Base-by-base conservation (phyloP, 352 stramenopile species). In the Phytopythium litorale region DNA sequence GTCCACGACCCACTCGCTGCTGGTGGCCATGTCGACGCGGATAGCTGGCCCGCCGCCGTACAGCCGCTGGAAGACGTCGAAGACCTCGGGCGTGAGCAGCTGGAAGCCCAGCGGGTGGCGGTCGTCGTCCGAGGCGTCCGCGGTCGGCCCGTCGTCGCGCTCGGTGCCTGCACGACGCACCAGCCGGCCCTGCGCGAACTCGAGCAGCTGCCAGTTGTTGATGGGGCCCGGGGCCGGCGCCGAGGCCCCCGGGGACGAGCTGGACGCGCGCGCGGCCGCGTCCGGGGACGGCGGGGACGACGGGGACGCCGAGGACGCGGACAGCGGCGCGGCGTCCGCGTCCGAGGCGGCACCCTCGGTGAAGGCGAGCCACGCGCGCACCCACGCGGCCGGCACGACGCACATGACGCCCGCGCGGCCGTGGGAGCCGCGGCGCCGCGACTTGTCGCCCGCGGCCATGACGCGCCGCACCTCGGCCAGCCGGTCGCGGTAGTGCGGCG, bases 391-490 rank as follows among this genome's bases (percentile, higher is more conserved):
- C 4, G 78, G 79, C 33, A 92, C 79, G 37, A 89, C 77, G 53
- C 74, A 89, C 71, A 84, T 71, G 11, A 70, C 71, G 33, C 74
- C 84, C 11, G 66, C 70, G 30, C 78, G 79, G 56, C 73, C 66
- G 56, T 76, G 62, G 30, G 82, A 84, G 21, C 68, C 70, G 33
- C 78, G 79, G 56, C 75, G 68, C 58, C 75, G 62, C 28, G 82
- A 84, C 25, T 87, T 71, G 43, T 83, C 76, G n/a, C 82, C 80
- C 0, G 82, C 82, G 2, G 78, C 74, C 65, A 87, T 85, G 16
- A 92, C 82, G 52, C 82, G 80, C 18, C 84, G 82, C 52, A 89
- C 82, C 70, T 92, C 82, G 12, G 61, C 73, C 3, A 85, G 64
- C 23, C 80, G 76, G 62, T 92, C 82, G 40, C 81, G 77, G 50